Evolutionary conservation across 768 basidiomycete species (phyloP), one percentile per base, ranked within the genome.

Genomic region (Gloeostereum incarnatum): DNA sequence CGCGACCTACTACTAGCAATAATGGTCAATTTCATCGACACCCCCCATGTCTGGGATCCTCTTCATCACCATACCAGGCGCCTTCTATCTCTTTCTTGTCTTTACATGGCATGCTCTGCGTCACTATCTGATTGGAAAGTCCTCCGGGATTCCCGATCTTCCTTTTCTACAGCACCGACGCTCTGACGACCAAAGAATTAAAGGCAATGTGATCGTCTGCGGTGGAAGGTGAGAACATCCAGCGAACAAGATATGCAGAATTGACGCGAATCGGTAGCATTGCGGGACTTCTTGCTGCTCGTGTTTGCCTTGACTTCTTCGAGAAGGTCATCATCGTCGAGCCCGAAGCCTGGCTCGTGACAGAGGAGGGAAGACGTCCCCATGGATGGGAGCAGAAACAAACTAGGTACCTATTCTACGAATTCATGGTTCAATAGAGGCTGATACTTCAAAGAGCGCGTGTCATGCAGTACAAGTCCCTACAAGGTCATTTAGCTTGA

Each of bases 251-350:
- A 11, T 27, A 20, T 4, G 1, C 18, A 19, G 19, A 3, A 10
- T 27, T 38, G 39, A 26, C 19, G 4, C 8, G 7, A 20, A 14
- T 6, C n/a, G 31, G 9, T 38, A 61, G 60, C 35, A 47, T 61
- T 14, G 52, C 52, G 13, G 60, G 60, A 6, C 40, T 61, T 6
- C 36, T 56, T 21, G 36, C 60, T 7, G 59, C 60, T 4, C 46
- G 56, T 11, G 48, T 59, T 8, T 59, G 56, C 35, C 47, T 54
- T 13, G 50, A 56, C 38, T 57, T 59, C 35, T 61, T 60, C 40
- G 50, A 57, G 32, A 40, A 44, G 4, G 58, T 61, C 29, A 23
- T 60, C 17, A 43, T 61, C 25, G 42, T 61, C 20, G 60, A 61
- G 27, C 46, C 60, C 10, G 60, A 61, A 37, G 41, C 40, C n/a